Conservation (phyloP, 345 rosid genomes). For the Pelargonium nanum region DNA sequence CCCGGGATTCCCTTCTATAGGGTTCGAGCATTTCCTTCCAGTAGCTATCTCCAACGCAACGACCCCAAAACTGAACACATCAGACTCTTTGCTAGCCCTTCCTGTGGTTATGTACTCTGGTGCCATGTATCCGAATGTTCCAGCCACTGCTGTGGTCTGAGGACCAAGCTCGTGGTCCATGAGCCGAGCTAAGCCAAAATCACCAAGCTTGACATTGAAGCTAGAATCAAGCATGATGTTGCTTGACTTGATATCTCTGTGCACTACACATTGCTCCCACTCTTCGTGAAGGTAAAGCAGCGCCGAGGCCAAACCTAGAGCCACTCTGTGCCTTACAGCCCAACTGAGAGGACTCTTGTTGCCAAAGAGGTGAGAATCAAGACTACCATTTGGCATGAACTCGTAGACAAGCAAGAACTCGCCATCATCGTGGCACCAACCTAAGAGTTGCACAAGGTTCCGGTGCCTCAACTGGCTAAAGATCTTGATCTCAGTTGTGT, state of each 20-base stretch:
- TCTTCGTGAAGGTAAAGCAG: constrained; percentile 5
- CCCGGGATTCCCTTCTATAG: too few relatives aligned
- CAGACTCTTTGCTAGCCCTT: neutral
- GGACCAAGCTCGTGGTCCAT: neutral
- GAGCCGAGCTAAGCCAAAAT: constrained; percentile 7
- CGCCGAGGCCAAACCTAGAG: constrained; percentile 3
- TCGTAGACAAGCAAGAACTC: constrained; percentile 3
- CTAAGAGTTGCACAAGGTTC: neutral
- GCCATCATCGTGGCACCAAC: constrained; percentile 3
- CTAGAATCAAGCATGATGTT: constrained; percentile 7
- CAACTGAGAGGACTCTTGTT: neutral
- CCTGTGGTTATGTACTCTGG: neutral
- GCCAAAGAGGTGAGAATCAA: constrained; percentile 2
- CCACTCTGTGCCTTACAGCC: constrained; percentile 1
- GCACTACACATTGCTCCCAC: constrained; percentile 7
- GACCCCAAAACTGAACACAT: neutral
- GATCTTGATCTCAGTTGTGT: constrained; percentile 4
- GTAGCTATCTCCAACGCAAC: constrained; percentile 1
- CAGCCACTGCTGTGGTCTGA: neutral
- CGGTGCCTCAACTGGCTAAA: constrained; percentile 6
- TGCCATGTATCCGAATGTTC: constrained; percentile 2
- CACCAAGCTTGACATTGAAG: constrained; percentile 6
- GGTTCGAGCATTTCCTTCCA: neutral
- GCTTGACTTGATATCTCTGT: constrained; percentile 8
- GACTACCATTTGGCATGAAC: constrained; percentile 6